A percentile compares a stretch with the other conserved stretches of the same genome.
phyloP scores from a whole-genome alignment of 2,329 filamentous ascomycete species.

The Kalaharituber pfeilii region DNA sequence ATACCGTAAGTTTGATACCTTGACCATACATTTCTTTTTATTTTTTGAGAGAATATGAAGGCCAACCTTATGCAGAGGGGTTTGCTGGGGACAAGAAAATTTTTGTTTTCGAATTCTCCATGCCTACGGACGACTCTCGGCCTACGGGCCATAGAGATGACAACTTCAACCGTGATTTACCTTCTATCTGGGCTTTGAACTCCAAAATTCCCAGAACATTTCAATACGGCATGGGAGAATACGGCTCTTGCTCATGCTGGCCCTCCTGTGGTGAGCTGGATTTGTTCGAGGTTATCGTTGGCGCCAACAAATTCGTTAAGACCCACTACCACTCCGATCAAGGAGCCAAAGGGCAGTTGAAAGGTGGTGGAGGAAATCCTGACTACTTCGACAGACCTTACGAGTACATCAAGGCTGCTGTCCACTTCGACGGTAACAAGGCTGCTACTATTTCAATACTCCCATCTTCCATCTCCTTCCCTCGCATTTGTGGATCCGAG shows the following conservation, averaged over 20 bases:
- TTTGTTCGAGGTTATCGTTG: constrained; percentile 51
- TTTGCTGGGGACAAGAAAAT: constrained; percentile 53
- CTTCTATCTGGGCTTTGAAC: constrained; percentile 61
- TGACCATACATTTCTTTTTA: neutral
- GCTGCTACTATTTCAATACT: constrained; percentile 41
- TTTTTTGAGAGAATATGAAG: constrained; percentile 11
- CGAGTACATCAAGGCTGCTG: constrained; percentile 44
- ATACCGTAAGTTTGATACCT: constrained; percentile 31
- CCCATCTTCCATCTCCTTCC: constrained; percentile 3
- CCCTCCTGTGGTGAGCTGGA: constrained; percentile 55
- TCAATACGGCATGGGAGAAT: constrained; percentile 38
- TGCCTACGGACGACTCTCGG: constrained; percentile 42
- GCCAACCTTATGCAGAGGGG: too few species aligned
- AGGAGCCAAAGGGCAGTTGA: constrained; percentile 25
- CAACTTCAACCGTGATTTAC: constrained; percentile 45
- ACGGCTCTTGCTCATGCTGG: constrained; percentile 56
- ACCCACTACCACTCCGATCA: constrained; percentile 45
- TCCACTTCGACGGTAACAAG: constrained; percentile 39
- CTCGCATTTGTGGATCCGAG: too few species aligned
- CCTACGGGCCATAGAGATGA: constrained; percentile 7
- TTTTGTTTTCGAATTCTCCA: constrained; percentile 56
- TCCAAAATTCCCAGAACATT: constrained; percentile 50
- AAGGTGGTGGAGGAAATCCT: constrained; percentile 45
- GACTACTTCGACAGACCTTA: constrained; percentile 55
- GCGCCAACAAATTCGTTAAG: constrained; percentile 49